Evolutionary conservation across 2,329 filamentous ascomycete genomes (phyloP).

Genomic region (Hymenoscyphus salicellus): DNA sequence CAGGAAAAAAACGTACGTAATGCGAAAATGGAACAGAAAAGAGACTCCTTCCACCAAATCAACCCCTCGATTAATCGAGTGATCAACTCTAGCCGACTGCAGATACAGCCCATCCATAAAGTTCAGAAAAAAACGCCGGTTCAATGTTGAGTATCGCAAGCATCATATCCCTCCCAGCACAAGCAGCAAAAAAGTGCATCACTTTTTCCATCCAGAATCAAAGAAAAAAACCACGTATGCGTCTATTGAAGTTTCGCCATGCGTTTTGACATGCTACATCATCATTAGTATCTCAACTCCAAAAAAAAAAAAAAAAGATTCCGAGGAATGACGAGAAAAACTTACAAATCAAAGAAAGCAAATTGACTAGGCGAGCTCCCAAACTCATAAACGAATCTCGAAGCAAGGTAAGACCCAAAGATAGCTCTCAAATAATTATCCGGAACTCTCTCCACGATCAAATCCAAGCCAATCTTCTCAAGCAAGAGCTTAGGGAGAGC

Average conservation of each 20-base stretch:
- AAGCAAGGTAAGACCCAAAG: constrained; percentile 92
- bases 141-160: no score
- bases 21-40: no score
- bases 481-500: constrained; percentile 81
- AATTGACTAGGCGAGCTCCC: constrained; percentile 92
- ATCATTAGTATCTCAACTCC: constrained; percentile 23
- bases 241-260: constrained; percentile 47
- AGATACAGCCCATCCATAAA: no score
- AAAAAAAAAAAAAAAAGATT: no score
- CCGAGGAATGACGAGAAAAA: constrained; percentile 38
- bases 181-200: no score
- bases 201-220: not conserved
- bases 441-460: constrained; percentile 81
- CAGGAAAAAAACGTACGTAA: no score
- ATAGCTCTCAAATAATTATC: constrained; percentile 91
- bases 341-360: constrained; percentile 97
- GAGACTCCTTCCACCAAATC: no score
- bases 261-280: constrained; percentile 60
- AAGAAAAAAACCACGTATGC: not conserved
- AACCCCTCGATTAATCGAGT: no score
- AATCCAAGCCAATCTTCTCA: constrained; percentile 86
- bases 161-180: no score
- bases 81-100: no score
- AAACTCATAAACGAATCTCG: constrained; percentile 93
- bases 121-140: no score